Percentiles rank a stretch among this genome's conserved stretches.
phyloP scores from a whole-genome alignment of 768 basidiomycete species.

The Russula foetens region DNA sequence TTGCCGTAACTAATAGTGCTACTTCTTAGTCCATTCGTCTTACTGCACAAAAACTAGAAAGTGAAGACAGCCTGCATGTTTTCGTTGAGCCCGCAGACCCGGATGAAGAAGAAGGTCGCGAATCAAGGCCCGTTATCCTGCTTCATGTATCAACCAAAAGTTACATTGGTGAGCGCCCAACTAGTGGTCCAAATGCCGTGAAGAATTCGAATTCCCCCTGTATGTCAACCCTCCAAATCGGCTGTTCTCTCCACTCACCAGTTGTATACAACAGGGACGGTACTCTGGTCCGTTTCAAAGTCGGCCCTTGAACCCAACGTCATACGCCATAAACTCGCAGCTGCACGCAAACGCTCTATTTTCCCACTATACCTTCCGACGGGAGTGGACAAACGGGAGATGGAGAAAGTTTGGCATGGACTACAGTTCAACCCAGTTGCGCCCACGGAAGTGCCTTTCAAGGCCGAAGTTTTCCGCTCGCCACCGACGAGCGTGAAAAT shows the following conservation, averaged over 20 bases:
- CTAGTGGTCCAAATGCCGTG: conserved; percentile 32
- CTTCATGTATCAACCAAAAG: conserved; percentile 44
- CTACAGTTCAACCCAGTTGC: conserved; percentile 30
- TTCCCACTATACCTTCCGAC: conserved; percentile 42
- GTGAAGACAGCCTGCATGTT: conserved; percentile 40
- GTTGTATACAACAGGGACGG: conserved; percentile 40
- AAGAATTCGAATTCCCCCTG: conserved; percentile 26
- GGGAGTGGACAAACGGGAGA: conserved; percentile 32
- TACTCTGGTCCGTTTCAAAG: conserved; percentile 48
- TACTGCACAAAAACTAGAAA: conserved; percentile 50
- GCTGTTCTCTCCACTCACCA: not conserved
- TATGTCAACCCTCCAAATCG: conserved; percentile 19
- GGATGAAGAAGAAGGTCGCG: conserved; percentile 28
- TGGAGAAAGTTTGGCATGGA: conserved; percentile 35
- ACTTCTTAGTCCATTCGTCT: conserved; percentile 43
- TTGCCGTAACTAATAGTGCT: conserved; percentile 2
- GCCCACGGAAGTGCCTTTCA: conserved; percentile 14
- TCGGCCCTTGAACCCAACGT: conserved; percentile 27
- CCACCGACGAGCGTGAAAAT: conserved; percentile 30
- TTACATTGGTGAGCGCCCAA: conserved; percentile 34
- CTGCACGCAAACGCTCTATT: conserved; percentile 36
- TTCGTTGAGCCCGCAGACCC: conserved; percentile 59
- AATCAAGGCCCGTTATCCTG: conserved; percentile 41
- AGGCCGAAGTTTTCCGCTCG: conserved; percentile 30
- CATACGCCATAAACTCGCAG: conserved; percentile 32